A percentile compares a stretch with the other conserved stretches of the same genome.
Evolutionary conservation across 2,329 filamentous ascomycete species (phyloP).

Genomic region (Tolypocladium capitatum): DNA sequence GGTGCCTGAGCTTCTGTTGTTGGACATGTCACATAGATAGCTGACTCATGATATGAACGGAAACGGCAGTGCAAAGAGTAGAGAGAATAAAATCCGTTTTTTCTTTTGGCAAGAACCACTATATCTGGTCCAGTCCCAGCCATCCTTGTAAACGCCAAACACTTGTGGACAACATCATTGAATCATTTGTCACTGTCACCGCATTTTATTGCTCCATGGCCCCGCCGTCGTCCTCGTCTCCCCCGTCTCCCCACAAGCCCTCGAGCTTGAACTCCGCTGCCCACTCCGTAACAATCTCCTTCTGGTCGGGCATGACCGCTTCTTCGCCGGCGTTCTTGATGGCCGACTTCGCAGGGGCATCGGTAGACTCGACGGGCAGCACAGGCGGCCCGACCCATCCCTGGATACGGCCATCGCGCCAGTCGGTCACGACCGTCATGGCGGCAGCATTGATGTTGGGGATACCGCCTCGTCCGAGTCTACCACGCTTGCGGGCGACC

Average conservation of each 20-base stretch:
- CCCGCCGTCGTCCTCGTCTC: slow-evolving; percentile 21
- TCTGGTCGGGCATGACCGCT: slow-evolving; percentile 49
- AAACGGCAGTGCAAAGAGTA: neutral
- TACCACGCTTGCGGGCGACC: slow-evolving; percentile 82
- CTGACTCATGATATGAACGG: neutral
- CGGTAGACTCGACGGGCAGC: slow-evolving; percentile 36
- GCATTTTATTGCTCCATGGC: slow-evolving; percentile 36
- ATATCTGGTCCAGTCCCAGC: slow-evolving; percentile 13
- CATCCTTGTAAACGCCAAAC: slow-evolving; percentile 20
- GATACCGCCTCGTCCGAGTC: slow-evolving; percentile 77
- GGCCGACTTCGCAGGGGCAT: slow-evolving; percentile 16
- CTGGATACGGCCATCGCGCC: slow-evolving; percentile 88
- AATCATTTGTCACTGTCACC: slow-evolving; percentile 2
- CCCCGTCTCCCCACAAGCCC: slow-evolving; percentile 68
- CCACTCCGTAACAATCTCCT: slow-evolving; percentile 85
- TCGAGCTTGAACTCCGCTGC: slow-evolving; percentile 91
- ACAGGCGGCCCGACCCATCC: slow-evolving; percentile 76
- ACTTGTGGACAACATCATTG: slow-evolving; percentile 1
- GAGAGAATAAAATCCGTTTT: neutral
- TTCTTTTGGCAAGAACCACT: neutral
- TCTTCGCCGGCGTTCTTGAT: slow-evolving; percentile 28
- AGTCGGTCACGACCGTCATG: slow-evolving; percentile 90
- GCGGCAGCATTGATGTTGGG: slow-evolving; percentile 81
- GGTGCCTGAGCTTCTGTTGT: slow-evolving; percentile 7
- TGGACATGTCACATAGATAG: slow-evolving; percentile 7